Evolutionary conservation across 2,329 filamentous ascomycete genomes (phyloP), one percentile per base, ranked within the genome.

Genomic region (Aspergillus intermedius): DNA sequence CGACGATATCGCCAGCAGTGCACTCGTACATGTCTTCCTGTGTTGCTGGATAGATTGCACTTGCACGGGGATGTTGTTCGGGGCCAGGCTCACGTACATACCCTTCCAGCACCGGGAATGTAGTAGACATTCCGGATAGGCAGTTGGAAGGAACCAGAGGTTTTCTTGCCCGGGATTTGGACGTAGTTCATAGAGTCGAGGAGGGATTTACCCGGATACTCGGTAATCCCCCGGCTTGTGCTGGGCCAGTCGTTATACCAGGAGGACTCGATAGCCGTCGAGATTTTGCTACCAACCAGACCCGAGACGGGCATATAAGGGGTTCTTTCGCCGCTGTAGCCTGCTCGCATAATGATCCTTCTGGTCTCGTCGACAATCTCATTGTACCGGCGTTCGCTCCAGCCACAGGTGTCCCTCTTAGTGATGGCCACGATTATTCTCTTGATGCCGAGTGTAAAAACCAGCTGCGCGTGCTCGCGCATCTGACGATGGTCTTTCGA

Each of bases 361-460:
- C 3, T 23, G 7, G 89, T 95, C 85, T 96, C 91, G 88, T 95
- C 95, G 86, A 95, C 90, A 75, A 95, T 95, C 78, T 95, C 91
- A 72, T 88, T 78, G 88, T 78, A 95, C 80, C 91, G 90, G 61
- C 83, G 77, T 86, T 95, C 86, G 62, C 87, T 84, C 90, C 90
- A 96, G 79, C 95, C 88, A 82, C 88, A 83, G 75, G 89, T 95
- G 86, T 96, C 91, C 91, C 96, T 96, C 88, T 96, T 96, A 88
- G 96, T 96, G 86, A 95, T 91, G 79, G 91, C 91, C 67, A 95
- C 90, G 72, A 96, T 95, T 80, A 96, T 87, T 83, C 95, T 90
- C 83, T 87, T 91, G 71, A 96, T 91, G 91, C 91, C 91, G 54
- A 96, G 87, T 75, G 91, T 95, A 87, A 90, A 95, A 77, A 91